Evolutionary conservation across 2,329 filamentous ascomycete species (phyloP).

Genomic region (Piedraia hortae): DNA sequence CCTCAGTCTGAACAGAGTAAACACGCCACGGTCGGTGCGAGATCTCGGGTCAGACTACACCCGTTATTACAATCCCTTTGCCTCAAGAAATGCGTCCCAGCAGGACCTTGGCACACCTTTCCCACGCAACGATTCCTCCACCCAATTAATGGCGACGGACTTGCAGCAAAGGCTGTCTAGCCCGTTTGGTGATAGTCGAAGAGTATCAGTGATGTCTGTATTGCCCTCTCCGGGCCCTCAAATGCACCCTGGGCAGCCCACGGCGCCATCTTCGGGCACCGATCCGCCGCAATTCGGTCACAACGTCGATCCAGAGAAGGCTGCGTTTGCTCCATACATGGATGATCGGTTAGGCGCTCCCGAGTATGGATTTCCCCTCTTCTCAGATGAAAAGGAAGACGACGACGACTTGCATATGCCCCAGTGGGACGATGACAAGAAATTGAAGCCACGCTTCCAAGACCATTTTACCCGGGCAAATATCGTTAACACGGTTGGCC

Average conservation of each 20-base stretch:
- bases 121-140: conserved; percentile 6
- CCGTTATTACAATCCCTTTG: conserved; percentile 15
- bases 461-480: conserved; percentile 20
- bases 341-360: conserved; percentile 22
- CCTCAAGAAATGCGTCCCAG: conserved; percentile 11
- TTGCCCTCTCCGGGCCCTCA: conserved; percentile 7
- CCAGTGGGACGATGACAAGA: conserved; percentile 21
- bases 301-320: conserved; percentile 12
- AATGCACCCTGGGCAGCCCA: conserved; percentile 5
- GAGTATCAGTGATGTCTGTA: too few species aligned
- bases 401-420: conserved; percentile 29
- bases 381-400: conserved; percentile 22
- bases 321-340: conserved; percentile 15
- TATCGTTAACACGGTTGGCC: conserved; percentile 17
- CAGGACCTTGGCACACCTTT: conserved; percentile 8
- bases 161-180: conserved; percentile 10
- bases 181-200: conserved; percentile 10
- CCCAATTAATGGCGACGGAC: conserved; percentile 6
- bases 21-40: conserved; percentile 11
- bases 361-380: conserved; percentile 18
- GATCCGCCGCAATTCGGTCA: conserved; percentile 9
- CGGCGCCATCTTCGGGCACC: conserved; percentile 2
- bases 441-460: conserved; percentile 15
- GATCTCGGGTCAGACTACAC: conserved; percentile 14
- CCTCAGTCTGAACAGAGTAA: conserved; percentile 7